Conservation (phyloP, 371 early-diverging fungal genomes). For the Actinomortierella wolfii region DNA sequence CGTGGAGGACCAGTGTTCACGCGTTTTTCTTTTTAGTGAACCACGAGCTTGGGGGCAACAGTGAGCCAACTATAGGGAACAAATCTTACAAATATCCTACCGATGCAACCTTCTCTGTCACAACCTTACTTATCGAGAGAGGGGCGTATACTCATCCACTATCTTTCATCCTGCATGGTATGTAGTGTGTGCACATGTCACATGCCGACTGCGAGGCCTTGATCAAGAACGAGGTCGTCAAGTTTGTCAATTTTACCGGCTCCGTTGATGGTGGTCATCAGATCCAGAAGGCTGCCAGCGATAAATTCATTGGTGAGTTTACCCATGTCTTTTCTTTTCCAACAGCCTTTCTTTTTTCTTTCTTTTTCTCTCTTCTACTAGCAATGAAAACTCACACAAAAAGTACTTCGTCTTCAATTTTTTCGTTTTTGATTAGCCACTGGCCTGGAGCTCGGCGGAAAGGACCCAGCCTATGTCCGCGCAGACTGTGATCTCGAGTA, state of each 20-base stretch:
- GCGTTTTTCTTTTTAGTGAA: not conserved
- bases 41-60: no score
- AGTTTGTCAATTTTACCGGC: conserved; percentile 84
- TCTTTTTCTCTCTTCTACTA: not conserved
- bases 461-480: conserved; percentile 86
- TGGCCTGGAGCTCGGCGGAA: conserved; percentile 87
- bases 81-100: conserved; percentile 9
- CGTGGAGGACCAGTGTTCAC: no score
- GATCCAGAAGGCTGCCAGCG: conserved; percentile 65
- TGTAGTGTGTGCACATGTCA: conserved; percentile 52
- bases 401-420: not conserved
- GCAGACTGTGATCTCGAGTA: conserved; percentile 73
- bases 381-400: not conserved
- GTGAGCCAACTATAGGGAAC: no score
- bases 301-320: conserved; percentile 64
- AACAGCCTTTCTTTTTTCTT: not conserved
- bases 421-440: conserved; percentile 57
- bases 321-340: not conserved
- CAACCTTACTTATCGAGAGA: no score
- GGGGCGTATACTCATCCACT: no score
- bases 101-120: no score
- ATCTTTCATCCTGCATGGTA: not conserved
- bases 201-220: conserved; percentile 66
- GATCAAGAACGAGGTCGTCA: conserved; percentile 64
- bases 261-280: conserved; percentile 77